Conservation (phyloP, 140 eudicot species). For the Bidens hawaiensis region DNA sequence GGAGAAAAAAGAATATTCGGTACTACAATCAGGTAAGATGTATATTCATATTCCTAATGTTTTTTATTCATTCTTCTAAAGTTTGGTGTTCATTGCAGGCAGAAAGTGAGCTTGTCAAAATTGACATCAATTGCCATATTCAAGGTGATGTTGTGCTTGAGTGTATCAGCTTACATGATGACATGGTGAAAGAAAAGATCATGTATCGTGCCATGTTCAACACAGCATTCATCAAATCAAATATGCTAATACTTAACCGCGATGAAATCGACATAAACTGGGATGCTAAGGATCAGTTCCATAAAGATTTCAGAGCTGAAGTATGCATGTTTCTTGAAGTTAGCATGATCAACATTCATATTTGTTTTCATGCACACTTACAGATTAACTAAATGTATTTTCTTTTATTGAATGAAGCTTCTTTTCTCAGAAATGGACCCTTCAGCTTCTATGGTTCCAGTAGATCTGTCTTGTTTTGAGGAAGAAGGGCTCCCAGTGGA, state of each 20-base stretch:
- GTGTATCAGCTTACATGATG: slow-evolving; percentile 61
- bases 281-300: slow-evolving; percentile 63
- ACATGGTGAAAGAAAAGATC: slow-evolving; percentile 48
- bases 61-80: slow-evolving; percentile 8
- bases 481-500: slow-evolving; percentile 70
- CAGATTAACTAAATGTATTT: slow-evolving; percentile 1
- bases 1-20: slow-evolving; percentile 39
- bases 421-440: slow-evolving; percentile 82
- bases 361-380: slow-evolving; percentile 6
- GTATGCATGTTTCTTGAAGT: slow-evolving; percentile 28
- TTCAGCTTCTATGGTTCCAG: slow-evolving; percentile 40
- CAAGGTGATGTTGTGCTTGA: slow-evolving; percentile 92
- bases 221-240: slow-evolving; percentile 72
- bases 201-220: slow-evolving; percentile 81
- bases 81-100: slow-evolving; percentile 48
- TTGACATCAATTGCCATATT: slow-evolving; percentile 65
- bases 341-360: not conserved
- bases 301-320: slow-evolving; percentile 74
- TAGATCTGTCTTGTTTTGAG: slow-evolving; percentile 49
- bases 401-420: slow-evolving; percentile 47
- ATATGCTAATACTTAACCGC: slow-evolving; percentile 58
- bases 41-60: not conserved
- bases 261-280: slow-evolving; percentile 70
- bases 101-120: slow-evolving; percentile 59
- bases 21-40: slow-evolving; percentile 60